Base-by-base conservation (phyloP, 108 stramenopile genomes). In the Stephanodiscus minutulus region DNA sequence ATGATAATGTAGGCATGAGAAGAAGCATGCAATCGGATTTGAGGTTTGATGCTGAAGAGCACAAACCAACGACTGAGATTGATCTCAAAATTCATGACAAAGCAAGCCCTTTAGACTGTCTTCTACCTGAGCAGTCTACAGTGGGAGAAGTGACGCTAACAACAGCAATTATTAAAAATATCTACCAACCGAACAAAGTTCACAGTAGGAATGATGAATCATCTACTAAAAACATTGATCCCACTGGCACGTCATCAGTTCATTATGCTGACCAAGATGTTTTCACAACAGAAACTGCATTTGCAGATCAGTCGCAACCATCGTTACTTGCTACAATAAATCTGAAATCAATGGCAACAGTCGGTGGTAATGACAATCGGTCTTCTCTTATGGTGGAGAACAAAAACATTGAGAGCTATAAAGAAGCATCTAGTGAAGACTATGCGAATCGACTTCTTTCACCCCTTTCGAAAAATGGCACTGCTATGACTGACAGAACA, bases 281-380 rank as follows among this genome's bases (percentile, higher is more conserved):
- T 47, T 43, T 61, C 11, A 5, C 24, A 44, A 31, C 61, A 22
- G 59, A 72, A 18, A 72, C n/a, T 39, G 60, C 70, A 22, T 63
- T 53, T 52, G 8, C 61, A 53, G 71, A 63, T 63, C 61, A 35
- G 17, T 72, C 71, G 12, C 60, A 46, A 24, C 63, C 71, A 62
- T 72, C 71, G 1, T 48, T 72, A 21, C 54, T 72, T 31, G 61
- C 63, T 28, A 49, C 70, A 41, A 43, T 56, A 22, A 64, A 41
- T 62, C 5, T 73, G 39, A 64, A 63, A 7, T 64, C 72, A 13
- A 54, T 64, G 9, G 11, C 44, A 17, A 56, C 50, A 35, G 53
- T 64, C 8, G 41, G 72, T 20, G 24, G 29, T 44, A 49, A 73
- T 48, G 37, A 64, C 22, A 47, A 46, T 21, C 22, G 72, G 27